These are phyloP conservation scores for Bryoglossum gracile DNA, from an alignment of 495 filamentous ascomycete species.

Conservation along the genomic window DNA sequence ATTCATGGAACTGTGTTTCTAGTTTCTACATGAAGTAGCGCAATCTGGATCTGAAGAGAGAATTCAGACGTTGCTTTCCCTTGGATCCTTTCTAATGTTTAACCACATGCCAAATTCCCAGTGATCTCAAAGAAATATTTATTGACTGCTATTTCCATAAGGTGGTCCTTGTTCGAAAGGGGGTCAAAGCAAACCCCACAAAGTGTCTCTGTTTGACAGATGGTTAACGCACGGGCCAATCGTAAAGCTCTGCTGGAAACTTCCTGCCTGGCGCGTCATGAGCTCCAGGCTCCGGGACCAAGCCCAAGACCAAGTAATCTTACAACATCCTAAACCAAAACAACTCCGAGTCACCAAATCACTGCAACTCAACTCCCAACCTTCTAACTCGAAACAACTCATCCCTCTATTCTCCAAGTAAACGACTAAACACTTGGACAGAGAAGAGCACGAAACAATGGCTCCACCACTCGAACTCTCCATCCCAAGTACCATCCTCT, in stretches of 20 bases:
- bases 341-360: neutral
- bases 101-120: too few species aligned
- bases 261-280: too few species aligned
- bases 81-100: too few species aligned
- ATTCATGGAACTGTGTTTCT: slow-evolving; percentile 5
- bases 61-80: slow-evolving; percentile 3
- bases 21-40: slow-evolving; percentile 11
- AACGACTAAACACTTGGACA: neutral
- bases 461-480: slow-evolving; percentile 70
- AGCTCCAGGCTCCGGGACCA: neutral
- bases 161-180: neutral
- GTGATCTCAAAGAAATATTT: neutral
- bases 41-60: slow-evolving; percentile 1
- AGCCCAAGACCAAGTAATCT: neutral
- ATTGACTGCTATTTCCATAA: neutral
- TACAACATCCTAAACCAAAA: neutral
- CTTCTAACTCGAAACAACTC: neutral
- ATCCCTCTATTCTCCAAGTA: neutral
- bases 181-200: slow-evolving; percentile 8
- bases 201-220: neutral
- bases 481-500: slow-evolving; percentile 66
- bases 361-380: neutral
- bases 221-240: neutral
- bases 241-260: slow-evolving; percentile 6
- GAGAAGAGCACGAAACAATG: slow-evolving; percentile 39